Evolutionary conservation across 1,139 yeast species (phyloP).

Genomic region (Geotrichum phurueaensis): DNA sequence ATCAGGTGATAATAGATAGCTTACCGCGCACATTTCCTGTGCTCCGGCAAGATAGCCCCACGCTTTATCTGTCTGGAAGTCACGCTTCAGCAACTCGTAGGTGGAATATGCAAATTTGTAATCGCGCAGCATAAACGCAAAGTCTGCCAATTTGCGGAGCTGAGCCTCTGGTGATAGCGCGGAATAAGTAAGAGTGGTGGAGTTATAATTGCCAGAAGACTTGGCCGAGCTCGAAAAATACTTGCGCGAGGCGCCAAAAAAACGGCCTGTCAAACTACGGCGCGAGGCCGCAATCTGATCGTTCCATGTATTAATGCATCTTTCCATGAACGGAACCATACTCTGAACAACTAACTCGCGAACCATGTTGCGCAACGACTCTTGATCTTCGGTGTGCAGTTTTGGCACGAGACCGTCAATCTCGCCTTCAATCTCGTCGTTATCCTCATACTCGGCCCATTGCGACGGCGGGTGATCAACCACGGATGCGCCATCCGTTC

Average conservation of each 20-base stretch:
- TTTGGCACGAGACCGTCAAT: not conserved
- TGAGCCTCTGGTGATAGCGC: slow-evolving; percentile 66
- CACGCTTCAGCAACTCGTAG: slow-evolving; percentile 77
- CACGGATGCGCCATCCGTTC: slow-evolving; percentile 2
- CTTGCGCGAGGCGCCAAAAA: slow-evolving; percentile 62
- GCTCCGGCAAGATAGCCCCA: slow-evolving; percentile 79
- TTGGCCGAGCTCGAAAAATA: slow-evolving; percentile 39
- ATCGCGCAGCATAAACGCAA: slow-evolving; percentile 84
- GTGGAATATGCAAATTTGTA: slow-evolving; percentile 79
- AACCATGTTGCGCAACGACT: slow-evolving; percentile 41
- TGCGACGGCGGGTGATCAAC: slow-evolving; percentile 7
- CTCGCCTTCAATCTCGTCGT: not conserved
- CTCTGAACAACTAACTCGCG: slow-evolving; percentile 52
- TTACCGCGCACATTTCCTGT: slow-evolving; percentile 80
- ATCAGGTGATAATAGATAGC: slow-evolving; percentile 51
- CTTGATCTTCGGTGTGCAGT: slow-evolving; percentile 37
- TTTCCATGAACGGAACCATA: slow-evolving; percentile 74
- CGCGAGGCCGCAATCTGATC: slow-evolving; percentile 66
- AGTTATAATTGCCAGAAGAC: slow-evolving; percentile 36
- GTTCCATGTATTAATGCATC: slow-evolving; percentile 68
- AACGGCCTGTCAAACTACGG: slow-evolving; percentile 64
- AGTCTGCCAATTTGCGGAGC: slow-evolving; percentile 80
- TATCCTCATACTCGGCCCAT: slow-evolving; percentile 7
- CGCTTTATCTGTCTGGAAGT: slow-evolving; percentile 70
- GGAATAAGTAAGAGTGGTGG: slow-evolving; percentile 49